Percentiles rank a stretch among this genome's conserved stretches.
Conservation (phyloP, 2,329 filamentous ascomycete genomes). For the Clonostachys chloroleuca region DNA sequence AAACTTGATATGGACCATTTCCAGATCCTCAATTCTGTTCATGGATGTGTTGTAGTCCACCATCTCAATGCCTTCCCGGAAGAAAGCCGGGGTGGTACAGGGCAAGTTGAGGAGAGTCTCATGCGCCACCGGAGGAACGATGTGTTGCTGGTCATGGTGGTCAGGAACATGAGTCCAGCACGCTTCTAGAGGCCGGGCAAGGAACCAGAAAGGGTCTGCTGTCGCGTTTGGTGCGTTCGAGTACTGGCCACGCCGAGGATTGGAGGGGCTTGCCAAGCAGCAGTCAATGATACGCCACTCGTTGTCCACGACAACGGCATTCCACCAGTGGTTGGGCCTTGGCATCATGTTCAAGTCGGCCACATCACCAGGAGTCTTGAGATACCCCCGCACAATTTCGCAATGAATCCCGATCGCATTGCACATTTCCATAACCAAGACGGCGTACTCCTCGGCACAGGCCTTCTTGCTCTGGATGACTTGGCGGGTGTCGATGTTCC, state of each 20-base stretch:
- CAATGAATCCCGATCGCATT: slow-evolving; percentile 80
- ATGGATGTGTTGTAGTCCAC: slow-evolving; percentile 88
- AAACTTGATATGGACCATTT: slow-evolving; percentile 88
- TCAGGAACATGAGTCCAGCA: slow-evolving; percentile 96
- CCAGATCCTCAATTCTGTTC: slow-evolving; percentile 81
- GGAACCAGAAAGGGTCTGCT: slow-evolving; percentile 90
- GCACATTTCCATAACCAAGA: slow-evolving; percentile 91
- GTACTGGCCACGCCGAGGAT: slow-evolving; percentile 74
- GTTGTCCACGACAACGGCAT: slow-evolving; percentile 84
- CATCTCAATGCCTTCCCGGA: slow-evolving; percentile 76
- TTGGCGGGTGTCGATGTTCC: slow-evolving; percentile 74
- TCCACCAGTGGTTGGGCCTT: slow-evolving; percentile 97
- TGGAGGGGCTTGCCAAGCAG: slow-evolving; percentile 84
- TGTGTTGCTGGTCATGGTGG: slow-evolving; percentile 83
- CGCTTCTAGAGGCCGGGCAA: slow-evolving; percentile 80
- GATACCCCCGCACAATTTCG: slow-evolving; percentile 82
- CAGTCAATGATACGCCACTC: slow-evolving; percentile 98
- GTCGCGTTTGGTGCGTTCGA: slow-evolving; percentile 64
- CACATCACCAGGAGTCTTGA: slow-evolving; percentile 84
- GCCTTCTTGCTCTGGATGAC: slow-evolving; percentile 82
- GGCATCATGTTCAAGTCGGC: slow-evolving; percentile 77
- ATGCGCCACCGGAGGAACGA: slow-evolving; percentile 82
- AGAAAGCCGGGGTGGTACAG: slow-evolving; percentile 81
- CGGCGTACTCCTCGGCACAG: slow-evolving; percentile 84
- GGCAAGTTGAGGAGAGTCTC: slow-evolving; percentile 85